Evolutionary conservation across 257 asterid species (phyloP).

Genomic region (Solanum paucissectum): DNA sequence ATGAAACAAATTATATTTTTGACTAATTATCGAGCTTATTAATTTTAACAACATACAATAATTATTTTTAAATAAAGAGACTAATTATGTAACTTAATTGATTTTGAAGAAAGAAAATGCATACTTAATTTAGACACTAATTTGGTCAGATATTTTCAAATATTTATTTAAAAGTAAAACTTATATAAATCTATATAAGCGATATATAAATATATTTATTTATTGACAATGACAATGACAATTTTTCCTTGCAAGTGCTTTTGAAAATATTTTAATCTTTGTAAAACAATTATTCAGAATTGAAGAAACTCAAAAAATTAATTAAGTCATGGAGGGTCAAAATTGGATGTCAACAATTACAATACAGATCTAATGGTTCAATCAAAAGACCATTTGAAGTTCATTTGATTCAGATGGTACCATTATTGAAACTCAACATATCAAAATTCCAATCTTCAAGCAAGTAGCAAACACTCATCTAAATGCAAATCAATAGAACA

Average conservation of each 20-base stretch:
- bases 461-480: neutral
- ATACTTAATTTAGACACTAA: neutral
- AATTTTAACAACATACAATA: too few species aligned
- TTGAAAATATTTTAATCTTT: neutral
- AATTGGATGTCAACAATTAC: neutral
- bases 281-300: neutral
- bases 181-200: too few species aligned
- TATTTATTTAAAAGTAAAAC: neutral
- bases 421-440: neutral
- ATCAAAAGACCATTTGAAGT: neutral
- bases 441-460: neutral
- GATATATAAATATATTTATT: neutral
- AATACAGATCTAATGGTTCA: neutral
- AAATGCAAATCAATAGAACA: neutral
- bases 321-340: neutral
- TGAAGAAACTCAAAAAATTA: neutral
- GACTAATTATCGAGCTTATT: neutral
- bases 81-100: neutral
- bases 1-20: too few species aligned
- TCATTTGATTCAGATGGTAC: neutral
- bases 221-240: neutral
- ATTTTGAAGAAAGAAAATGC: neutral
- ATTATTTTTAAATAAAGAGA: neutral
- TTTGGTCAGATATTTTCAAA: neutral
- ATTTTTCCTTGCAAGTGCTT: neutral